Base-by-base conservation (phyloP, 495 filamentous ascomycete species). In the Podospora pseudopauciseta region DNA sequence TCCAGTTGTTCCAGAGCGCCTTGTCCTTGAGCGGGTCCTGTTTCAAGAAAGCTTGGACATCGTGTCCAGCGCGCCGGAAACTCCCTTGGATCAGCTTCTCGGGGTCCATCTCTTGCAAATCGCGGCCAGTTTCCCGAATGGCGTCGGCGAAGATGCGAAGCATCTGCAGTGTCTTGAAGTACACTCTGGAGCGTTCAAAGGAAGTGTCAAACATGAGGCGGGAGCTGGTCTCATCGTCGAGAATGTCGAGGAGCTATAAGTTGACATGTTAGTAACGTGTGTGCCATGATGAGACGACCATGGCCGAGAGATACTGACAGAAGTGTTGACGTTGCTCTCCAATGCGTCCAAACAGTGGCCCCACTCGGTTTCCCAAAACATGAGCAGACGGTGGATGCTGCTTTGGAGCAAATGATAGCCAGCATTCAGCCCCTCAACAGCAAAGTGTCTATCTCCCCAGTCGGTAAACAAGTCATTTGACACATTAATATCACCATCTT, bases 1-100 rank as follows among this genome's bases (percentile, higher is more conserved):
- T 56, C 68, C 68, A 70, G 68, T 70, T 70, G 15, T 54, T 53
- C 68, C 60, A 63, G 1, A 70, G 49, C 5, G 28, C 28, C 32
- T 64, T 60, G 9, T 70, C 64, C 20, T 49, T 53, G 16, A 23
- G 27, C 0, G 68, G 27, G 5, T 70, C 34, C 0, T 66, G 59
- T 20, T 0, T 19, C 27, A 54, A 16, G 39, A 49, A 9, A 13
- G 7, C 7, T 0, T 13, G 39, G 39, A 49, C 13, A 49, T 49
- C 39, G 13, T 7, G 27, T 11, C 39, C 39, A 49, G 39, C 39
- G 2, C 39, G 39, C 13, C 39, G 39, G 15, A 49, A 49, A 16
- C 13, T 18, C 5, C 39, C 54, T 5, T 53, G 53, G 19, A 30
- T 20, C 7, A 66, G 64, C 20, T 30, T 32, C 15, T 44, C 20